phyloP scores from a whole-genome alignment of 129 eudicot species.

The sunflower (Helianthus annuus) region DNA sequence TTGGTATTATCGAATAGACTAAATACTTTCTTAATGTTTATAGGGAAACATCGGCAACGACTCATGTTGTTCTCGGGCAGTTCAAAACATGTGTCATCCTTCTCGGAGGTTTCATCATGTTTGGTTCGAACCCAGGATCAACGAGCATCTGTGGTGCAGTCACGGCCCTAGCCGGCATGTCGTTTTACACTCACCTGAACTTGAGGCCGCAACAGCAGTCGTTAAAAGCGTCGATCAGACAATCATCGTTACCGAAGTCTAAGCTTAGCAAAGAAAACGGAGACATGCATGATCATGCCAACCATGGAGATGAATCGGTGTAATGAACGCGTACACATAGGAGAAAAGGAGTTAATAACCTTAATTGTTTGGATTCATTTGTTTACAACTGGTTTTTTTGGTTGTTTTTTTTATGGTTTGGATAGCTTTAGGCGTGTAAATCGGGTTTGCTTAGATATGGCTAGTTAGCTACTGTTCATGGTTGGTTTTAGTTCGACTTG shows the following conservation, averaged over 20 bases:
- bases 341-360: background rate
- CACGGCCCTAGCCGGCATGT: slow-evolving; percentile 82
- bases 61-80: slow-evolving; percentile 97
- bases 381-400: slow-evolving; percentile 8
- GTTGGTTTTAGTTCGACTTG: slow-evolving; percentile 4
- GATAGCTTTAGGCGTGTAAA: slow-evolving; percentile 33
- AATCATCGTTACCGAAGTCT: slow-evolving; percentile 69
- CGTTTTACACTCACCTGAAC: slow-evolving; percentile 82
- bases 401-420: slow-evolving; percentile 16
- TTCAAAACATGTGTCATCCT: slow-evolving; percentile 97
- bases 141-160: slow-evolving; percentile 87
- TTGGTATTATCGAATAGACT: background rate
- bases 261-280: slow-evolving; percentile 86
- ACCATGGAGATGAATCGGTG: slow-evolving; percentile 62
- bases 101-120: slow-evolving; percentile 80
- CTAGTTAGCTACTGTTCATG: slow-evolving; percentile 13
- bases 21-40: background rate
- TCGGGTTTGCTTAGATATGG: slow-evolving; percentile 30
- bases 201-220: slow-evolving; percentile 53
- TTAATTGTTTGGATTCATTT: slow-evolving; percentile 35
- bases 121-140: slow-evolving; percentile 86
- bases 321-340: slow-evolving; percentile 24
- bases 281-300: slow-evolving; percentile 40
- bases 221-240: slow-evolving; percentile 46
- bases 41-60: slow-evolving; percentile 98